Conservation (phyloP, 768 basidiomycete species). For the Auricularia sp. region DNA sequence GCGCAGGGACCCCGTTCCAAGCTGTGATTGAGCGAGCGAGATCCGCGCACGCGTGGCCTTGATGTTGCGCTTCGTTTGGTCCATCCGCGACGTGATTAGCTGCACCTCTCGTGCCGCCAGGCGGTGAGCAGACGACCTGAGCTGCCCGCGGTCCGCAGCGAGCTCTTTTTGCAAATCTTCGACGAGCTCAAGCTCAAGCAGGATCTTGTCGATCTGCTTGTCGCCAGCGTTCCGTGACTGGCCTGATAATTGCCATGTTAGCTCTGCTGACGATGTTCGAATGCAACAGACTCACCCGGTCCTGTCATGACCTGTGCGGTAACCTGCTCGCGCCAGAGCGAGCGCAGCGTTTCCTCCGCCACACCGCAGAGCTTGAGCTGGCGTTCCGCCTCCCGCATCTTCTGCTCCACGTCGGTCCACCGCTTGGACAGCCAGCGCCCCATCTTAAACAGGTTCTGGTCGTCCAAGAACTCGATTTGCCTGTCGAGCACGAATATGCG, state of each 20-base stretch:
- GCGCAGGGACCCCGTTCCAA: neutral
- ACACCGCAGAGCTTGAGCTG: no score
- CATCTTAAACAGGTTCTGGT: neutral
- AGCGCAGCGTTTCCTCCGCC: no score
- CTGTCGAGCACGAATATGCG: conserved; percentile 1
- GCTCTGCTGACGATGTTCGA: no score
- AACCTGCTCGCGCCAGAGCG: neutral
- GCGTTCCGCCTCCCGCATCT: neutral
- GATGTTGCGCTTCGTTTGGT: neutral
- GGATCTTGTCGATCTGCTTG: neutral
- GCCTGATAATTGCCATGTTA: no score
- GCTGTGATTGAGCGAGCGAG: neutral
- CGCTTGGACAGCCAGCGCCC: neutral
- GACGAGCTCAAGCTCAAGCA: neutral
- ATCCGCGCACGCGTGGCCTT: neutral
- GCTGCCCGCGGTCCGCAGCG: neutral
- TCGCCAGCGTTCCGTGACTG: neutral
- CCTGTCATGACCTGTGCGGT: neutral
- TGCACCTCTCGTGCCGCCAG: neutral
- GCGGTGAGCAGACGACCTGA: neutral
- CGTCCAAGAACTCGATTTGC: neutral
- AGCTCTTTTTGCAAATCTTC: neutral
- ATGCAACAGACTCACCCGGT: no score
- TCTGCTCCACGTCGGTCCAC: neutral
- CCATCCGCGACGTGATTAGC: neutral